These are phyloP conservation scores for Apostasia ramifera DNA, from an alignment of 106 monocot genomes.

Conservation along the genomic window DNA sequence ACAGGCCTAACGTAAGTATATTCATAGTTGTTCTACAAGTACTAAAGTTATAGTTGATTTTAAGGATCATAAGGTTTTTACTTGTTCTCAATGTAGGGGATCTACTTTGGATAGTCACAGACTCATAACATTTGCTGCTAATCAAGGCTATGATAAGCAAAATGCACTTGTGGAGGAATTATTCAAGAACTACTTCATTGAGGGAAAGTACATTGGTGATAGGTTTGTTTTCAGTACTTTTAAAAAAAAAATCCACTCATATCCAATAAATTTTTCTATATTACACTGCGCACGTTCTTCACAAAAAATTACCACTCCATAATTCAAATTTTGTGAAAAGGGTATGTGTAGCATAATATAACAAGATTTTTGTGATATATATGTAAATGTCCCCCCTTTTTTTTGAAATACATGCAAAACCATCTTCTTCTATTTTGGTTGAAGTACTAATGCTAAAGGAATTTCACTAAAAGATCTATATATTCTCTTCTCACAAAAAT, in stretches of 20 bases:
- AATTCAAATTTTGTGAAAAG: too few relatives aligned
- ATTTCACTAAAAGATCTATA: too few relatives aligned
- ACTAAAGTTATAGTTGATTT: too few relatives aligned
- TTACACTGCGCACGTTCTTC: not conserved
- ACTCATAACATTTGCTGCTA: constrained; percentile 69
- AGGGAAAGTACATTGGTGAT: constrained; percentile 87
- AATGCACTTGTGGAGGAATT: constrained; percentile 75
- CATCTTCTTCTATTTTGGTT: too few relatives aligned
- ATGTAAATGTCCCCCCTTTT: too few relatives aligned
- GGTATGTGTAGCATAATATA: too few relatives aligned
- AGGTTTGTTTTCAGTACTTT: constrained; percentile 27
- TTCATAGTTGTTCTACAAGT: not conserved
- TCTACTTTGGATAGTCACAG: constrained; percentile 85
- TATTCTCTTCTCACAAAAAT: too few relatives aligned
- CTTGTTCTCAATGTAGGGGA: constrained; percentile 41
- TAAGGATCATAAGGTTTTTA: not conserved
- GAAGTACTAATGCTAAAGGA: too few relatives aligned
- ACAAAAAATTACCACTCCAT: too few relatives aligned
- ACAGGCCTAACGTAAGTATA: constrained; percentile 69
- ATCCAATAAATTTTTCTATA: not conserved
- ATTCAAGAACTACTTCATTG: constrained; percentile 52
- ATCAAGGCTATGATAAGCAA: constrained; percentile 81
- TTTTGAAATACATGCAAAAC: too few relatives aligned
- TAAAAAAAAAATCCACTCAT: not conserved
- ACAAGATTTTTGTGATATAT: too few relatives aligned